Evolutionary conservation across 2,329 filamentous ascomycete genomes (phyloP), one percentile per base, ranked within the genome.

Genomic region (Emydomyces testavorans): DNA sequence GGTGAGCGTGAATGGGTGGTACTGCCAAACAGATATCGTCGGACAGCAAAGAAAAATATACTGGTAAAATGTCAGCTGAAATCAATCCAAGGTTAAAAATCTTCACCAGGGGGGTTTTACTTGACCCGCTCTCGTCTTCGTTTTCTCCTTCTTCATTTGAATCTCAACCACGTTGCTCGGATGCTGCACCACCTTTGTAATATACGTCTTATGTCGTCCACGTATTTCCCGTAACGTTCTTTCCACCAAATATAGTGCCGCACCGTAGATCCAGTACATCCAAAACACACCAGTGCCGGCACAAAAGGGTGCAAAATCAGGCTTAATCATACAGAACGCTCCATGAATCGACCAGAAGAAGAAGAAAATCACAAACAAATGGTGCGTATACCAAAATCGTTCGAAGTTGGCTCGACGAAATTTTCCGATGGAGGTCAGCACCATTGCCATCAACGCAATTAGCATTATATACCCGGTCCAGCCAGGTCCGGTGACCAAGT

Each of bases 21-120:
- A 90, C 67, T 92, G 85, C 84, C 84, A 92, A 38, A 92, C 73
- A 1, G 85, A 90, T 13, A 92, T 80, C 55, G 86, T 84, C 1
- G 86, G 86, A 62, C 85, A 92, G 71, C 83, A 90, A 57, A 92
- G 74, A 71, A 90, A 90, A 58, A 93, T 90, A 69, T 92, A 92
- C 74, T 74, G 10, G 31, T 6, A 37, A 16, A 20, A 13, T 20
- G 13, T 37, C 20, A 37, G 31, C 2, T n/a, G 4, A 18, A 24
- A 20, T 6, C 16, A 20, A 40, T 5, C 39, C 13, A 21, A n/a
- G 10, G 32, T 20, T 10, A 36, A 8, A 18, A 5, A 28, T 10
- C 10, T 43, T 26, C 13, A 15, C 34, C 7, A n/a, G n/a, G 15
- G 39, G 37, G 28, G 13, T 37, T 35, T 26, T 59, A 69, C 67